These are phyloP conservation scores for Hyphochytrium catenoides DNA, from an alignment of 352 stramenopile species.

Conservation along the genomic window DNA sequence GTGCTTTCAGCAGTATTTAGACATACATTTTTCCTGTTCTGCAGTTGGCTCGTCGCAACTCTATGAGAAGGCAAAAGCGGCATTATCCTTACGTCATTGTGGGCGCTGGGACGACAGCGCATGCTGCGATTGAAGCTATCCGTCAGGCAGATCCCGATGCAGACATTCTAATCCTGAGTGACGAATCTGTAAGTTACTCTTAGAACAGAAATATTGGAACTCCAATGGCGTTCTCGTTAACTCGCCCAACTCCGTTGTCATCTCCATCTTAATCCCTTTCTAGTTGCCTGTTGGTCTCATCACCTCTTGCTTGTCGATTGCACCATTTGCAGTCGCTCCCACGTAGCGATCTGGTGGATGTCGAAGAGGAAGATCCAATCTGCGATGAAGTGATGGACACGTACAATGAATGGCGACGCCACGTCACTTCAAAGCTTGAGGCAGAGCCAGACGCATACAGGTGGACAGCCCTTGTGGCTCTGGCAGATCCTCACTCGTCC, in stretches of 20 bases:
- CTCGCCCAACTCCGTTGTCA: conserved; percentile 2
- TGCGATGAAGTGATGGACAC: conserved; percentile 34
- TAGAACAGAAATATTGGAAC: neutral
- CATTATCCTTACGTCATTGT: conserved; percentile 68
- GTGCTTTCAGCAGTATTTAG: too few relatives aligned
- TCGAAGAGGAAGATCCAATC: conserved; percentile 11
- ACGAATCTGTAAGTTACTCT: conserved; percentile 17
- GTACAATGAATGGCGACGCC: conserved; percentile 70
- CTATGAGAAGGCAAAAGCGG: conserved; percentile 17
- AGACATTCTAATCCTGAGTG: conserved; percentile 65
- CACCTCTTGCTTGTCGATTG: too few relatives aligned
- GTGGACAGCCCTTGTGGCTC: conserved; percentile 1
- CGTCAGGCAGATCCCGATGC: conserved; percentile 42
- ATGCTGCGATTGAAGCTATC: conserved; percentile 71
- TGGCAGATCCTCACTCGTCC: too few relatives aligned
- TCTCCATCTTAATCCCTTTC: too few relatives aligned
- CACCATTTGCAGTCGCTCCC: conserved; percentile 26
- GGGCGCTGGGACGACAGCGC: conserved; percentile 54
- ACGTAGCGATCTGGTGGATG: conserved; percentile 19
- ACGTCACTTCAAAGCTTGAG: conserved; percentile 48
- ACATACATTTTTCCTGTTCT: too few relatives aligned
- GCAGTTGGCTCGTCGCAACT: conserved; percentile 9
- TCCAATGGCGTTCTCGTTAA: too few relatives aligned
- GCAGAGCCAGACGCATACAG: conserved; percentile 15
- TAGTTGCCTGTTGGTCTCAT: too few relatives aligned